Evolutionary conservation across 495 filamentous ascomycete genomes (phyloP), one percentile per base, ranked within the genome.

Genomic region (Podospora comata): DNA sequence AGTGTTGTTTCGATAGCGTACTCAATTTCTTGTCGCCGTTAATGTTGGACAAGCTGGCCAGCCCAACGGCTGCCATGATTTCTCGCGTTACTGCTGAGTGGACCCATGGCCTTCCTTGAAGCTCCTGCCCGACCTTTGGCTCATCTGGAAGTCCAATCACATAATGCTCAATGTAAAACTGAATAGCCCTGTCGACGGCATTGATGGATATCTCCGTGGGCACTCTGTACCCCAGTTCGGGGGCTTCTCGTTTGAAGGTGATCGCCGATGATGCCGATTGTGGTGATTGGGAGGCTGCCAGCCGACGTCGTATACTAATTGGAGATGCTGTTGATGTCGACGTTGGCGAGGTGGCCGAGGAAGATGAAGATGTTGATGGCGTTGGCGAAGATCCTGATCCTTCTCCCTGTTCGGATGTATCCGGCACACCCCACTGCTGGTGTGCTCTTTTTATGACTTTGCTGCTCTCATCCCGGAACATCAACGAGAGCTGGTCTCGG

Each of bases 401-500:
- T 27, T 74, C 71, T 18, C 67, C 70, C 16, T 57, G 16, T 11
- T 70, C 73, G 7, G 61, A 60, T 7, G 57, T 15, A 15, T 73
- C 73, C 5, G 66, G 19, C n/a, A 73, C 68, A 19, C 82, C 81
- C 82, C 82, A 83, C 72, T 82, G 83, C 11, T 84, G 84, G 62
- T 85, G 85, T 13, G 86, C 88, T 73, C 88, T 90, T 65, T 81
- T 84, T 28, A 88, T 86, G 64, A 91, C 87, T 69, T 86, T 85
- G 68, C 84, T 84, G 75, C 88, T 91, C 73, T 92, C 87, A 78
- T 91, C 87, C 53, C 89, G 88, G 72, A 92, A 92, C 82, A 91
- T 86, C 55, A 91, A 77, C 59, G 88, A 88, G 53, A 88, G 74
- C 71, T 86, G 84, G 68, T 91, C 88, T 70, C 89, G 83, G 69